A percentile compares a stretch with the other conserved stretches of the same genome.
These are phyloP conservation scores for Juglanconis oblonga DNA, from an alignment of 2,329 filamentous ascomycete genomes.

Conservation along the genomic window DNA sequence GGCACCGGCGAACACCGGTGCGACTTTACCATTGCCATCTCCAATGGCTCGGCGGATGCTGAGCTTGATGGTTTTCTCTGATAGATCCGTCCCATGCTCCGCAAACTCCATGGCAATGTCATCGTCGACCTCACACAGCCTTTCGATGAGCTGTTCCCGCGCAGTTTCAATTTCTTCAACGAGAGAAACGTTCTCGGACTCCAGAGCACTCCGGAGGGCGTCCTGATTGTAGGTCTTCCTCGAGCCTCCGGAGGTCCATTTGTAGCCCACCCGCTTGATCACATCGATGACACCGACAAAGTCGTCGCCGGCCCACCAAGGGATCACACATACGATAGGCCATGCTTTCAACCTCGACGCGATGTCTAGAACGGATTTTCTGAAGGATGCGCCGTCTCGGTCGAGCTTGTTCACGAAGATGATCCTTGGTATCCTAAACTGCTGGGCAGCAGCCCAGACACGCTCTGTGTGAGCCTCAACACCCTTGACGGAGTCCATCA, in stretches of 20 bases:
- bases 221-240: constrained; percentile 28
- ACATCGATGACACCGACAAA: constrained; percentile 85
- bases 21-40: constrained; percentile 65
- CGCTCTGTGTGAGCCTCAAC: constrained; percentile 97
- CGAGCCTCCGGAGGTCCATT: constrained; percentile 56
- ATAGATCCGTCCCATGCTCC: constrained; percentile 72
- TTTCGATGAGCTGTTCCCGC: constrained; percentile 74
- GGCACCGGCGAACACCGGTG: constrained; percentile 86
- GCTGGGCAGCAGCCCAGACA: constrained; percentile 88
- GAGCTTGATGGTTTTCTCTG: constrained; percentile 63
- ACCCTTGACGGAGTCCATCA: constrained; percentile 36
- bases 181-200: constrained; percentile 54
- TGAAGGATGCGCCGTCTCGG: constrained; percentile 78
- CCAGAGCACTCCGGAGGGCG: constrained; percentile 30
- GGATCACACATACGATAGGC: constrained; percentile 91
- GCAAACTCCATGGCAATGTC: constrained; percentile 80
- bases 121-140: constrained; percentile 86
- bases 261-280: constrained; percentile 69
- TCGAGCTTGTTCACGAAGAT: constrained; percentile 85
- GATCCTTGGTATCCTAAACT: constrained; percentile 79
- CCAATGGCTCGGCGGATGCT: constrained; percentile 73
- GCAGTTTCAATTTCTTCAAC: constrained; percentile 71
- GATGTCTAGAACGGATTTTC: constrained; percentile 80
- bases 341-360: constrained; percentile 75
- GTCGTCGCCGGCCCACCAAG: constrained; percentile 82